A percentile compares a stretch with the other conserved stretches of the same genome.
Conservation (phyloP, 768 basidiomycete species). For the Mycena chlorophos region DNA sequence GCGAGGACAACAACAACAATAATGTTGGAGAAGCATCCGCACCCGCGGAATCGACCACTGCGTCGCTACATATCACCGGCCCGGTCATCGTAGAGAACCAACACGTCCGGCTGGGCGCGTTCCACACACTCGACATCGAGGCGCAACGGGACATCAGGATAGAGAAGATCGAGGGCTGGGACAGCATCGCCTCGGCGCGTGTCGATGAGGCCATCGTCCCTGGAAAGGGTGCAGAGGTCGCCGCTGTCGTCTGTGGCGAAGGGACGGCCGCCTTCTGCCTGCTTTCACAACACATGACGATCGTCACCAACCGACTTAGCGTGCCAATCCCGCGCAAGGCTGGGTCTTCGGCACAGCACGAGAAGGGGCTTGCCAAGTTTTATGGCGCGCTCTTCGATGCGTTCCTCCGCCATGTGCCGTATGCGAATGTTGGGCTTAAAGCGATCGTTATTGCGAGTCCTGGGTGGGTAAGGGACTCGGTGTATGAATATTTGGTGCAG, state of each 20-base stretch:
- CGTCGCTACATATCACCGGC: constrained; percentile 83
- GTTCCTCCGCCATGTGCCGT: constrained; percentile 90
- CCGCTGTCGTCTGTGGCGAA: constrained; percentile 94
- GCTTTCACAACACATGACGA: constrained; percentile 95
- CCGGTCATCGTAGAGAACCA: constrained; percentile 83
- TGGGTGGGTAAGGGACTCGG: constrained; percentile 90
- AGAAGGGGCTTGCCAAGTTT: constrained; percentile 86
- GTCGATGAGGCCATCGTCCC: constrained; percentile 88
- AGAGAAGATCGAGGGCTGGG: constrained; percentile 88
- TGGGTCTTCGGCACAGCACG: constrained; percentile 75
- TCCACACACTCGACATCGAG: constrained; percentile 93
- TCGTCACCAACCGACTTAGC: constrained; percentile 87
- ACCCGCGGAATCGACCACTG: constrained; percentile 37
- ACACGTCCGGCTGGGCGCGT: constrained; percentile 89
- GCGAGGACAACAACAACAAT: constrained; percentile 50
- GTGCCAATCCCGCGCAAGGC: constrained; percentile 90
- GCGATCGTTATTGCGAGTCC: constrained; percentile 97
- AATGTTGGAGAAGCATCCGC: constrained; percentile 36
- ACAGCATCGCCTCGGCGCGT: constrained; percentile 78
- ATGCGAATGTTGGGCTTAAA: constrained; percentile 64
- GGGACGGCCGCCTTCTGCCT: constrained; percentile 93
- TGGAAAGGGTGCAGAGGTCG: constrained; percentile 95
- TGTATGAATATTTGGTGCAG: constrained; percentile 78
- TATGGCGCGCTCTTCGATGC: constrained; percentile 83
- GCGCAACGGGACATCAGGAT: constrained; percentile 87